Evolutionary conservation across 1,139 yeast species (phyloP), one percentile per base, ranked within the genome.

Genomic region (Debaryomyces coudertii): DNA sequence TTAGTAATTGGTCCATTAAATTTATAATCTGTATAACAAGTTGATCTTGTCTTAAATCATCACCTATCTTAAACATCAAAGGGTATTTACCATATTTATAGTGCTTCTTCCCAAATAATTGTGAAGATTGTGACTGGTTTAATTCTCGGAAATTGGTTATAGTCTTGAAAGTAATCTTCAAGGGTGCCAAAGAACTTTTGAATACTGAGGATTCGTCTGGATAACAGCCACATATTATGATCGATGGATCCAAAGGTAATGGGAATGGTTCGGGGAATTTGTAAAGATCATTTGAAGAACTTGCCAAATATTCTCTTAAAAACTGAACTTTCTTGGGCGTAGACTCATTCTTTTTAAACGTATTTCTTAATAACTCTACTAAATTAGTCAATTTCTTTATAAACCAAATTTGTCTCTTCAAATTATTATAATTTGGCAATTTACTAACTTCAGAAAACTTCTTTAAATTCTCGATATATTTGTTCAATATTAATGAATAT

Each of bases 21-120:
- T 87, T 81, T 45, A 95, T 88, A 48, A 95, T 89, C 64, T 95
- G 99, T 44, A 90, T 88, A 20, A 93, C 96, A 54, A 95, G 77
- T 63, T 95, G 99, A 69, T 95, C 99, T 63, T 95, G 99, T 48
- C 98, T 75, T 43, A 95, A 71, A 62, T 95, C 99, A 66, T 95
- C 99, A 2, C 99, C 99, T 42, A 88, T 87, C 63, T 95, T 95
- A 68, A 90, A 90, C 87, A 95, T 93, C 37, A 93, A 68, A 3
- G 96, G 83, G 63, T 90, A 95, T 42, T 73, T 75, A 0, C 85
- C 87, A 48, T 73, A 63, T 46, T 66, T 68, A 45, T 57, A 56
- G 14, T 56, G 52, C 46, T 62, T 68, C 45, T 66, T 69, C 1
- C 73, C 74, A 52, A 71, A 71, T 5, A 70, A 55, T 48, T 68